Base-by-base conservation (phyloP, 2,329 filamentous ascomycete species). In the Lojkania enalia region DNA sequence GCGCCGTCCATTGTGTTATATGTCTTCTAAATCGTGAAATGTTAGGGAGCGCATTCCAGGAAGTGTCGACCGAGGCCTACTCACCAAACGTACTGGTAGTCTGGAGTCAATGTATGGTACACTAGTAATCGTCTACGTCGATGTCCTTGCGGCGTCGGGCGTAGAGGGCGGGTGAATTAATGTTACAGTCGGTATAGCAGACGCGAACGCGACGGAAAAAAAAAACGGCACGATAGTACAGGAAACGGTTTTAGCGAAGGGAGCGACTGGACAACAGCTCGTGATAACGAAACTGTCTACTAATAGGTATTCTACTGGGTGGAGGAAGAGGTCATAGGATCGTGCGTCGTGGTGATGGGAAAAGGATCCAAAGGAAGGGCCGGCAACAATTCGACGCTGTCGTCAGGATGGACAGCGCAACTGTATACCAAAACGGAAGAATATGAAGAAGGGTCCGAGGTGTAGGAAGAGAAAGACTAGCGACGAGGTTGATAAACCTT, bases 1-100 rank as follows among this genome's bases (percentile, higher is more conserved):
- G 82, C 62, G 72, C 81, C 71, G 64, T 88, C 86, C 86, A 90
- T 90, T 75, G 73, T 49, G 48, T 46, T 39, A 37, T 59, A 51
- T 53, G 54, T 53, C 51, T 50, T 55, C 46, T 57, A 25, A 29
- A 39, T 19, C 15, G 15, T 20, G 52, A 54, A 55, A 58, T 58
- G 60, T 62, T 40, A 61, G 58, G 45, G 5, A 14, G 16, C 30
- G 25, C 55, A 57, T 57, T 59, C 55, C 49, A 39, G 5, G 23
- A 16, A n/a, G 20, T 29, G 38, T 40, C 16, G 32, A 41, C 39
- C 13, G 12, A 12, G 14, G 3, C n/a, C 14, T 19, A 55, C 59
- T 54, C 44, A 66, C 62, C 43, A 47, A 39, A n/a, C n/a, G n/a
- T n/a, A n/a, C n/a, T 44, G 13, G 42, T 55, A 46, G 27, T 54